Evolutionary conservation across 345 rosid species (phyloP).

Genomic region (Excoecaria agallocha): DNA sequence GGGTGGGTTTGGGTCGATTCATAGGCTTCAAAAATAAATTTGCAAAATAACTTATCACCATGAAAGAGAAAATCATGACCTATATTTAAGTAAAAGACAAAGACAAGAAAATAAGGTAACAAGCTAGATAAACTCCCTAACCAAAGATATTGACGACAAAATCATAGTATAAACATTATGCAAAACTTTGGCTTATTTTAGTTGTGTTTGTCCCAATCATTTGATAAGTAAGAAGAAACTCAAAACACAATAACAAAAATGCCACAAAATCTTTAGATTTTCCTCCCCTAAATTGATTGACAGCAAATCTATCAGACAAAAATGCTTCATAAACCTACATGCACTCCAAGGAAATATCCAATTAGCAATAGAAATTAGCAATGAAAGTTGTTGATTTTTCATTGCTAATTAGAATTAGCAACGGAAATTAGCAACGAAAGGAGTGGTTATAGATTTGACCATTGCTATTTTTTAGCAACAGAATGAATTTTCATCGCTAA

Average conservation of each 20-base stretch:
- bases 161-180: background rate
- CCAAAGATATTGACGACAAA: background rate
- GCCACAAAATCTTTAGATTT: background rate
- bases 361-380: too few species aligned
- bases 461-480: too few species aligned
- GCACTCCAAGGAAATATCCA: too few species aligned
- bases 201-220: slow-evolving; percentile 2
- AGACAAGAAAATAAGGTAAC: background rate
- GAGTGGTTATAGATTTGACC: too few species aligned
- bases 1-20: too few species aligned
- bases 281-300: background rate
- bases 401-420: too few species aligned
- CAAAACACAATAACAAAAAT: background rate
- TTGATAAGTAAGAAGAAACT: background rate
- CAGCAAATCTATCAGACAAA: too few species aligned
- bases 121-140: background rate
- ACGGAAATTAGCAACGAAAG: too few species aligned
- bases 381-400: too few species aligned
- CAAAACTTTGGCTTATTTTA: background rate
- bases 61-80: background rate
- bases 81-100: background rate
- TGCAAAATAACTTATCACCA: background rate
- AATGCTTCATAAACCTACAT: too few species aligned
- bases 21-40: too few species aligned
- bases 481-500: too few species aligned